Base-by-base conservation (phyloP, 2,329 filamentous ascomycete genomes). In the Geosmithia flava region DNA sequence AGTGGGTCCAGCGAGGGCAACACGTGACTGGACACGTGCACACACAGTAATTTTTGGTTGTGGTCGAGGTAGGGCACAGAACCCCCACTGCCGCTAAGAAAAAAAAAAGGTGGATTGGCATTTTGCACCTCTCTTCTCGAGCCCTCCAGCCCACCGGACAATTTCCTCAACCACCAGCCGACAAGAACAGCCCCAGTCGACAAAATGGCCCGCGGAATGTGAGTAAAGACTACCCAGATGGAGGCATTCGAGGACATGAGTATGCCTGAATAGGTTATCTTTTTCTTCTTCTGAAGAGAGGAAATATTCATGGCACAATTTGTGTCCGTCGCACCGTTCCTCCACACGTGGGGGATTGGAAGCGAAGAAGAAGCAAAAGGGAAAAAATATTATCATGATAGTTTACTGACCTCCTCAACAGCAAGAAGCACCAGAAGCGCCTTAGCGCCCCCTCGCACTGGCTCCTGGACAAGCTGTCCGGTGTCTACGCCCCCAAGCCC, bases 351-450 rank as follows among this genome's bases (percentile, higher is more conserved):
- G n/a, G n/a, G n/a, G n/a, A n/a, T n/a, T n/a, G n/a, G n/a, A 11
- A 11, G 13, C 15, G 33, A 13, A 37, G 5, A 37, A 13, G 5
- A 13, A 5, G 33, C 6, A 37, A 16, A 37, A 13, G 11, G 13
- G 3, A 37, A 13, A 13, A 16, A 37, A 37, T 3, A 37, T 27
- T 4, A 27, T 5, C 23, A 27, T 27, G 23, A 37, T 11, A 30
- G 29, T 37, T 23, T 37, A 17, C 15, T 27, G n/a, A 33, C 20
- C 44, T 33, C 29, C 20, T 42, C 55, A 58, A 66, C 67, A 90
- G 85, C 75, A 94, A 93, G 83, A 96, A 96, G 86, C 93, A 98
- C 78, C 91, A 97, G 77, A 97, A 98, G 90, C 90, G 93, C 81
- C 82, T 97, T 70, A 93, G 87, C 76, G 93, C 93, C 71, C 93